phyloP scores from a whole-genome alignment of 306 rosid genomes.

The Crataegus laevigata region DNA sequence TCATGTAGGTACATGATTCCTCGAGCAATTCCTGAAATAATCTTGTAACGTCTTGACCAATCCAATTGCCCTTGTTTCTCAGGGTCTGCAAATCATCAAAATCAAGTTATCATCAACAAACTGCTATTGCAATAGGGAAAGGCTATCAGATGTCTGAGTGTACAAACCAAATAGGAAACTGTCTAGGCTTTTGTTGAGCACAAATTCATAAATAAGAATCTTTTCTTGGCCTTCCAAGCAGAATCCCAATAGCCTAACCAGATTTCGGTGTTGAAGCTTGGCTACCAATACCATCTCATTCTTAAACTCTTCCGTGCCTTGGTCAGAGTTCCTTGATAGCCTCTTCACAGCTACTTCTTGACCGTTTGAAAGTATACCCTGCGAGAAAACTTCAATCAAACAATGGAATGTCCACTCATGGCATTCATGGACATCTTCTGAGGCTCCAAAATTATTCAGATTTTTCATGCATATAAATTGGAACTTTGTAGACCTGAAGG shows the following conservation, averaged over 20 bases:
- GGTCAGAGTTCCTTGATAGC: slow-evolving; percentile 35
- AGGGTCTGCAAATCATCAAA: slow-evolving; percentile 4
- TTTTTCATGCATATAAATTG: not conserved
- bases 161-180: slow-evolving; percentile 33
- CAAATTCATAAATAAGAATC: slow-evolving; percentile 46
- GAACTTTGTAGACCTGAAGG: not conserved
- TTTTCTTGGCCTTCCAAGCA: slow-evolving; percentile 44
- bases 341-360: slow-evolving; percentile 63
- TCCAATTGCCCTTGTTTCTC: not conserved
- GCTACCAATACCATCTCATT: slow-evolving; percentile 52
- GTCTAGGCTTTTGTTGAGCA: slow-evolving; percentile 49
- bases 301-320: slow-evolving; percentile 48
- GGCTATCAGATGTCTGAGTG: not conserved
- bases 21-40: not conserved
- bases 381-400: not conserved
- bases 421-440: too few species aligned
- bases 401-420: not conserved
- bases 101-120: not conserved
- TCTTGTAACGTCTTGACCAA: not conserved
- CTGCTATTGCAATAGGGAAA: not conserved
- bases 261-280: slow-evolving; percentile 51
- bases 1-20: slow-evolving; percentile 5
- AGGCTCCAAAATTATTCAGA: not conserved
- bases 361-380: slow-evolving; percentile 44
- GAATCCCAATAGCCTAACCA: slow-evolving; percentile 46